Percentiles rank a stretch among this genome's conserved stretches.
phyloP scores from a whole-genome alignment of 2,329 filamentous ascomycete genomes.

The Botrytis fragariae region DNA sequence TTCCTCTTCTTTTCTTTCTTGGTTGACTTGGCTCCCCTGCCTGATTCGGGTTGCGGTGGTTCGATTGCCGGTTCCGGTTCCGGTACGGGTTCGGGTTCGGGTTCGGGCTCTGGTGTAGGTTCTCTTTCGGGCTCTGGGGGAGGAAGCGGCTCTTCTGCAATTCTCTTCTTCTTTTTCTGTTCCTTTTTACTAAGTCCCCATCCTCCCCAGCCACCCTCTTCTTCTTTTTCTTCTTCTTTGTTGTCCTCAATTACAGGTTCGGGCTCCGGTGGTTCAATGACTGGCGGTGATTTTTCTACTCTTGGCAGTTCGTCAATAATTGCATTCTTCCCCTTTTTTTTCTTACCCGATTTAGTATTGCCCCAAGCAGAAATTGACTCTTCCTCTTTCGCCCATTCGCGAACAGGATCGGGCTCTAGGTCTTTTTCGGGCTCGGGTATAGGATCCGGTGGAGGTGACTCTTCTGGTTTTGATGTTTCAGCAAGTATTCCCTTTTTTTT shows the following conservation, averaged over 20 bases:
- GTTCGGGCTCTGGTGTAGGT: constrained; percentile 26
- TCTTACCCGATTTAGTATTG: constrained; percentile 31
- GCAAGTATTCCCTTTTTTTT: constrained; percentile 41
- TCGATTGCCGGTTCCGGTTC: constrained; percentile 28
- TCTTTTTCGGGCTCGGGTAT: constrained; percentile 40
- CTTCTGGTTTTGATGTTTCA: constrained; percentile 35
- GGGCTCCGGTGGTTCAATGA: constrained; percentile 38
- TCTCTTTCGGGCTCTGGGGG: constrained; percentile 24
- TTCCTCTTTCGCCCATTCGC: constrained; percentile 1
- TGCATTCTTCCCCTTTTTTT: constrained; percentile 50
- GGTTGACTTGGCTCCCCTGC: constrained; percentile 42
- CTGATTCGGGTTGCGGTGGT: constrained; percentile 14
- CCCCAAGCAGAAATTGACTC: constrained; percentile 28
- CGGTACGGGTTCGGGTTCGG: constrained; percentile 25
- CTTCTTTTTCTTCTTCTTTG: constrained; percentile 6
- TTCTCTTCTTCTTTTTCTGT: constrained; percentile 39
- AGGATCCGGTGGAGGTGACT: constrained; percentile 21
- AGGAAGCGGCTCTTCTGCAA: constrained; percentile 9
- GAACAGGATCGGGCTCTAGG: constrained; percentile 31
- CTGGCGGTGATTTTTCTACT: constrained; percentile 44
- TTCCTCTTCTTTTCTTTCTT: constrained; percentile 50
- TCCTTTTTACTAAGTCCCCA: constrained; percentile 41
- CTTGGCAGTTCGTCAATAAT: constrained; percentile 46
- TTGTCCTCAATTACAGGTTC: constrained; percentile 38
- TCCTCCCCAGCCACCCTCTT: constrained; percentile 11